Percentiles rank a stretch among this genome's conserved stretches.
Evolutionary conservation across 2,329 filamentous ascomycete species (phyloP).

Genomic region (Colletotrichum kahawae): DNA sequence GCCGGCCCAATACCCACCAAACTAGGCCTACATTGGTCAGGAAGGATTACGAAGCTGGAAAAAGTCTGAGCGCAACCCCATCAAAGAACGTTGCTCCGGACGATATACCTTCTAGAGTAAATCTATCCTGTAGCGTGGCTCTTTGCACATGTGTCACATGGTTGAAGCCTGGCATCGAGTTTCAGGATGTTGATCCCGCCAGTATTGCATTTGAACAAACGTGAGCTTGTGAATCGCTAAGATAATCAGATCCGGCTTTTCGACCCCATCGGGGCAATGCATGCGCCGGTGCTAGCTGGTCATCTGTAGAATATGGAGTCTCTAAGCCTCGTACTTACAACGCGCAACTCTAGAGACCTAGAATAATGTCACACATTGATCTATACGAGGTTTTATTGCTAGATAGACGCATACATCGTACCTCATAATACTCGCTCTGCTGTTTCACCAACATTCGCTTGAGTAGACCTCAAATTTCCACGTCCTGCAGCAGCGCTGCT

Average conservation of each 20-base stretch:
- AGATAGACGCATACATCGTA: background rate
- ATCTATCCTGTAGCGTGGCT: background rate
- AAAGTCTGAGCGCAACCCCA: background rate
- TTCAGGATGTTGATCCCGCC: background rate
- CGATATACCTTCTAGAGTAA: background rate
- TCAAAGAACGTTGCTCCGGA: background rate
- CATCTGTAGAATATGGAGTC: background rate
- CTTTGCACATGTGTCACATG: background rate
- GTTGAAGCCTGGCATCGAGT: background rate
- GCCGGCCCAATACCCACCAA: background rate
- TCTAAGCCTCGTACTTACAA: background rate
- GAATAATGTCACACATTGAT: background rate
- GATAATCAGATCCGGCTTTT: background rate
- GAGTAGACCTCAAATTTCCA: background rate
- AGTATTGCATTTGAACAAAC: rapidly evolving
- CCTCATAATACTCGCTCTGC: background rate
- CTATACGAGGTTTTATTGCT: background rate
- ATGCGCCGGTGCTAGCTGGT: background rate
- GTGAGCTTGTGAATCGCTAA: background rate
- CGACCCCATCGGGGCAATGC: background rate
- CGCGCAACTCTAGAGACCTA: background rate
- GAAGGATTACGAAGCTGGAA: background rate
- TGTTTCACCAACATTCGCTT: background rate
- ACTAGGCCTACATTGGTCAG: background rate
- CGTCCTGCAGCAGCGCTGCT: background rate